phyloP scores from a whole-genome alignment of 441 rosid species.

The Gossypium armourianum region DNA sequence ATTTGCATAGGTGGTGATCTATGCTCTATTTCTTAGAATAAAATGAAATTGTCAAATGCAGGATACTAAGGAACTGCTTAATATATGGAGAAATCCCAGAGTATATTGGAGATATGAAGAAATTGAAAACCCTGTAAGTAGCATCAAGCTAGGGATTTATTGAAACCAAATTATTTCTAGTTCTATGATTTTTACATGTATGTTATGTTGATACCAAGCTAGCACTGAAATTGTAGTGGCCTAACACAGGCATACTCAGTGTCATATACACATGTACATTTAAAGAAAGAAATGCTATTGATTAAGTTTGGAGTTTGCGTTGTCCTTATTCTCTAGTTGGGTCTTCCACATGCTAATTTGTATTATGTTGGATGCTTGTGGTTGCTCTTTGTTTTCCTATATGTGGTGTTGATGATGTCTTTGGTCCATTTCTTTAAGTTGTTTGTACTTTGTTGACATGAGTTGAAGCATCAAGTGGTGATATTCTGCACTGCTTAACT shows the following conservation, averaged over 20 bases:
- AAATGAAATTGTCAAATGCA: slow-evolving; percentile 23
- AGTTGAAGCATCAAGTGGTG: neutral
- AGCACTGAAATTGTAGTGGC: too few species aligned
- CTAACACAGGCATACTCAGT: neutral
- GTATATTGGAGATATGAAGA: slow-evolving; percentile 44
- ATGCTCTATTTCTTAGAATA: neutral
- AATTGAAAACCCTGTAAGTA: slow-evolving; percentile 67
- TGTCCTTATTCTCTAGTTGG: neutral
- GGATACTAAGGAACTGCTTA: slow-evolving; percentile 58
- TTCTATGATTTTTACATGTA: neutral
- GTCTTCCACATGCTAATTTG: neutral
- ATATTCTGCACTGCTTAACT: neutral
- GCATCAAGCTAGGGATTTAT: neutral
- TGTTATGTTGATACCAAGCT: neutral
- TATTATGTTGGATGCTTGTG: neutral
- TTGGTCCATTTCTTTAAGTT: neutral
- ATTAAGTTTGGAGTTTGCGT: neutral
- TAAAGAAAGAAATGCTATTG: neutral
- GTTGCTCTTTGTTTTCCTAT: neutral
- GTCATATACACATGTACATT: neutral
- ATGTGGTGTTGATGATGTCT: neutral
- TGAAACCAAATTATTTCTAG: neutral
- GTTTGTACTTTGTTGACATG: neutral
- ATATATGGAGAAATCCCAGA: slow-evolving; percentile 51
- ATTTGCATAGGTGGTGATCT: neutral